phyloP scores from a whole-genome alignment of 2,329 filamentous ascomycete species.

The Xylaria sp. region DNA sequence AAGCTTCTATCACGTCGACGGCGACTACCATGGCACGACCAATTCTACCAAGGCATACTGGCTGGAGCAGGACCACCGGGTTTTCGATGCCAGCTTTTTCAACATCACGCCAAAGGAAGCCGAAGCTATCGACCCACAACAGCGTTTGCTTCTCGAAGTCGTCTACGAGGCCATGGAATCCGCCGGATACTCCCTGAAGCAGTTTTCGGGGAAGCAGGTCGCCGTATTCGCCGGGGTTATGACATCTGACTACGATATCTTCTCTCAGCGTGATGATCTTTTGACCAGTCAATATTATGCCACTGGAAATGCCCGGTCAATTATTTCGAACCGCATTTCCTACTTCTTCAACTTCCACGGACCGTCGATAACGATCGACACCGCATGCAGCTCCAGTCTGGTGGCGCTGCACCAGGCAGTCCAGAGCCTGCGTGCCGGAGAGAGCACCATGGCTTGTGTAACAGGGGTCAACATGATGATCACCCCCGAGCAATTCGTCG shows the following conservation, averaged over 20 bases:
- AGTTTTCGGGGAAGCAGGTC: conserved; percentile 33
- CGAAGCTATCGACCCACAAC: conserved; percentile 39
- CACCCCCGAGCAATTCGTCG: conserved; percentile 47
- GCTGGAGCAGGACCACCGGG: conserved; percentile 32
- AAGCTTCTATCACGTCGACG: conserved; percentile 36
- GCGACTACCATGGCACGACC: conserved; percentile 37
- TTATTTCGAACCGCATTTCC: conserved; percentile 44
- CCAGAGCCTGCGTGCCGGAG: conserved; percentile 44
- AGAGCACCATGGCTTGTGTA: conserved; percentile 46
- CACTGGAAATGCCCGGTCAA: conserved; percentile 39
- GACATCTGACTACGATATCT: conserved; percentile 38
- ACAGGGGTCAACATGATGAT: conserved; percentile 48
- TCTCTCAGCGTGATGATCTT: conserved; percentile 36
- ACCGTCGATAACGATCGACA: conserved; percentile 44
- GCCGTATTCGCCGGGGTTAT: conserved; percentile 40
- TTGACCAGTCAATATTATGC: conserved; percentile 36
- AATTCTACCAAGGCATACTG: conserved; percentile 37
- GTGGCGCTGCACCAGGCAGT: conserved; percentile 44
- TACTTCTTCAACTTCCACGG: conserved; percentile 46
- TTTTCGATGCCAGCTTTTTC: conserved; percentile 40
- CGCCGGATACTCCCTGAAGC: conserved; percentile 33
- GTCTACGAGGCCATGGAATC: conserved; percentile 42
- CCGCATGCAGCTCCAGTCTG: conserved; percentile 45
- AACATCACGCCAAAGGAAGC: conserved; percentile 41
- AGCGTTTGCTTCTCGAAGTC: conserved; percentile 39